Evolutionary conservation across 352 stramenopile genomes (phyloP).

Genomic region (Thalassiosira allenii): DNA sequence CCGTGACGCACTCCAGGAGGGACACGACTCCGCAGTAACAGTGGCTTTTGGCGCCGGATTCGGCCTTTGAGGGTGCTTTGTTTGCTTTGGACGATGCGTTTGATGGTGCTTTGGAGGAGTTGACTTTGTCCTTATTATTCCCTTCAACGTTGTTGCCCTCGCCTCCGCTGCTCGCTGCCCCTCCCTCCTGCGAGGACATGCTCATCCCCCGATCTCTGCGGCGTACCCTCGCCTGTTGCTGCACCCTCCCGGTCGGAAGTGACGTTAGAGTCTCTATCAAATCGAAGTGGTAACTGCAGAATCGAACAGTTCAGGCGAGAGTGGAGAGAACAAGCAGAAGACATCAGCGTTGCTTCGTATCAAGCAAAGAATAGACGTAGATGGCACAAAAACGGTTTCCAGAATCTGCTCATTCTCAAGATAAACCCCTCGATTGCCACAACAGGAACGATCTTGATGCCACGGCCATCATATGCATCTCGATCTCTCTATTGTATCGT

Average conservation of each 20-base stretch:
- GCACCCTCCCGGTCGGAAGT: constrained; percentile 18
- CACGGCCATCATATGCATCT: too few species aligned
- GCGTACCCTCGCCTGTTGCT: constrained; percentile 18
- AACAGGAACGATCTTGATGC: too few species aligned
- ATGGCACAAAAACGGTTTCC: neutral
- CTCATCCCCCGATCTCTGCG: constrained; percentile 49
- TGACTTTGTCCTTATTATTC: neutral
- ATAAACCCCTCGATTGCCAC: too few species aligned
- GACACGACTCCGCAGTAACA: constrained; percentile 71
- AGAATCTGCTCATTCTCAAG: neutral
- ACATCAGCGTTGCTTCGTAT: neutral
- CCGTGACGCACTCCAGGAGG: constrained; percentile 77
- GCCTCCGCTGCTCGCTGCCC: neutral
- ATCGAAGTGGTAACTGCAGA: constrained; percentile 83
- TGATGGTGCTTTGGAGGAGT: neutral
- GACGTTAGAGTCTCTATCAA: constrained; percentile 70
- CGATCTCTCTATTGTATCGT: too few species aligned
- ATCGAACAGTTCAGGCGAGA: neutral
- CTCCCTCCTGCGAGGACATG: constrained; percentile 36
- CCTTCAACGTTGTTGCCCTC: neutral
- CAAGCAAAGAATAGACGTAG: too few species aligned
- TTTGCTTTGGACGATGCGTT: neutral
- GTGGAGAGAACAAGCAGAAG: neutral
- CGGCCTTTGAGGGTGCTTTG: constrained; percentile 5
- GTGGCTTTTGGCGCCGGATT: constrained; percentile 5